Evolutionary conservation across 1,284 basidiomycete species (phyloP), one percentile per base, ranked within the genome.

Genomic region (Earliella scabrosa): DNA sequence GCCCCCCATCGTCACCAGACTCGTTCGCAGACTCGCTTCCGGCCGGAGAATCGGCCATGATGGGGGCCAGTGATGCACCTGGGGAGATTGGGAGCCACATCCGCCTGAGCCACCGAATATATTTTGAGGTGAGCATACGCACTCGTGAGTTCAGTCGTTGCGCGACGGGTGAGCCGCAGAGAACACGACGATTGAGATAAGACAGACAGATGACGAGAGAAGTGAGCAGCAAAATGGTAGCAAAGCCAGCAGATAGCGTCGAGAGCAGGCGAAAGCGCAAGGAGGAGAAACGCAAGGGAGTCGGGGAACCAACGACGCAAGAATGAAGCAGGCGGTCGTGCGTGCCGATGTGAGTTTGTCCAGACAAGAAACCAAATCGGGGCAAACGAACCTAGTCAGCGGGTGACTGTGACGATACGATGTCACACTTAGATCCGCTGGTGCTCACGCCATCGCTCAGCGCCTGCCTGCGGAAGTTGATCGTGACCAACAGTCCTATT

Each of bases 1-100:
- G 77, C 59, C 83, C 82, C 55, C 75, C 74, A 68, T 86, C 85
- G 68, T 85, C 85, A 61, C 75, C 73, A 39, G 73, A 72, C 60
- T 82, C 81, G 50, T 68, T 75, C 26, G 73, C 67, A 21, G 79
- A 77, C 56, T 79, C 76, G 62, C 74, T 70, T 56, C 76, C 80
- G 53, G 78, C 78, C 54, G 73, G 68, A 27, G 70, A 69, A 46
- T 72, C 72, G 4, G 69, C 63, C 69, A 73, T 72, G 18, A 32
- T 45, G 54, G 24, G 24, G 16, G 24, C 20, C 3, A 23, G 21
- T 24, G 26, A 27, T 31, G 41, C 21, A n/a, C 34, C 20, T 27
- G n/a, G 2, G 24, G n/a, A 34, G 24, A 23, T 34, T 48, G 34
- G n/a, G 9, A 21, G 24, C 7, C n/a, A 7, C 10, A 24, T 32